A percentile compares a stretch with the other conserved stretches of the same genome.
Evolutionary conservation across 2,329 filamentous ascomycete genomes (phyloP).

Genomic region (Chaetomium globosum): DNA sequence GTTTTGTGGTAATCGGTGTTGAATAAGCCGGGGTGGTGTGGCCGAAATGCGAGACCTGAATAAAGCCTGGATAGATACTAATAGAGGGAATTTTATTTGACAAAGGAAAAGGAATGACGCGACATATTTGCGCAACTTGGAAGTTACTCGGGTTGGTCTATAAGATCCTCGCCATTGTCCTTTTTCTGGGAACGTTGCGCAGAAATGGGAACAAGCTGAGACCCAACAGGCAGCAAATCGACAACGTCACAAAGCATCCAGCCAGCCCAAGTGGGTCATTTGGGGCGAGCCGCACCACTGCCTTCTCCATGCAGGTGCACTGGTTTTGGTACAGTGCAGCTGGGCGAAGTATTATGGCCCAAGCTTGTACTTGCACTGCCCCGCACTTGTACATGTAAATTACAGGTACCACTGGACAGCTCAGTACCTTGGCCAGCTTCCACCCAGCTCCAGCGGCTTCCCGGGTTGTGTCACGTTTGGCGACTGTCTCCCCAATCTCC

Average conservation of each 20-base stretch:
- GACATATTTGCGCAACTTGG: not conserved
- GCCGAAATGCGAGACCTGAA: not conserved
- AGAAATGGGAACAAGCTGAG: slow-evolving; percentile 19
- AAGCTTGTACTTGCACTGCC: slow-evolving; percentile 7
- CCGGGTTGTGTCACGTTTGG: slow-evolving; percentile 35
- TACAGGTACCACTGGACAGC: slow-evolving; percentile 13
- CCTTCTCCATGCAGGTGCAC: not conserved
- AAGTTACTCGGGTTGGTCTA: not conserved
- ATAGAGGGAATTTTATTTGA: not conserved
- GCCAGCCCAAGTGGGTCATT: slow-evolving; percentile 29
- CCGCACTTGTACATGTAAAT: no score
- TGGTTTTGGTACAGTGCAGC: slow-evolving; percentile 19
- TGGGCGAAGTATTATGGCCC: slow-evolving; percentile 14
- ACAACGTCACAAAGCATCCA: slow-evolving; percentile 39
- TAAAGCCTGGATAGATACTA: no score
- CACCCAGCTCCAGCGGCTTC: slow-evolving; percentile 25
- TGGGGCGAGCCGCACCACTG: slow-evolving; percentile 26
- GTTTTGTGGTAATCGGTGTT: not conserved
- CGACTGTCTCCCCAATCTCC: slow-evolving; percentile 32
- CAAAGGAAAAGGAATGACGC: not conserved
- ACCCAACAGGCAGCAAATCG: slow-evolving; percentile 39
- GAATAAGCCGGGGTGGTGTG: not conserved
- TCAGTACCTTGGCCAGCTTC: slow-evolving; percentile 27
- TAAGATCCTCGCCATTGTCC: not conserved
- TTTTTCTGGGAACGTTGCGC: not conserved